Conservation (phyloP, 2,329 filamentous ascomycete species). For the Xylariales sp. region DNA sequence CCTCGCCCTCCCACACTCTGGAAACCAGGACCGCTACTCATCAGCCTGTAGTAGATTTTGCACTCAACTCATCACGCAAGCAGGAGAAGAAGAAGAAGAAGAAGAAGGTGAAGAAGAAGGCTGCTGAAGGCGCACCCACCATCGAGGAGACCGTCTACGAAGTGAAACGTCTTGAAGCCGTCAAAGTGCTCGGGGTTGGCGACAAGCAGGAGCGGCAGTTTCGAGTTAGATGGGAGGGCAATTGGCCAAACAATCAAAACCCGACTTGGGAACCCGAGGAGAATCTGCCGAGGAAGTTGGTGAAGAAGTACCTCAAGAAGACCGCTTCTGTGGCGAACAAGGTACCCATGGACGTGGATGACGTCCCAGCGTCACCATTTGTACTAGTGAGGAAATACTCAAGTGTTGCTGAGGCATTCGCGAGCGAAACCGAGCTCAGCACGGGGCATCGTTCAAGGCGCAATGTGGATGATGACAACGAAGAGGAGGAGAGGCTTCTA, state of each 20-base stretch:
- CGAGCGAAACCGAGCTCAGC: conserved; percentile 17
- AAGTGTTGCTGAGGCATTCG: conserved; percentile 30
- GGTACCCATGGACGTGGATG: not conserved
- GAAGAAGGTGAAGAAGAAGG: conserved; percentile 11
- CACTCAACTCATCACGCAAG: conserved; percentile 6
- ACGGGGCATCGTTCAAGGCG: not conserved
- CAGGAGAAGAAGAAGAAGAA: conserved; percentile 11
- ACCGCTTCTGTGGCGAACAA: conserved; percentile 17
- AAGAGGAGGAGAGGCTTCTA: conserved; percentile 7
- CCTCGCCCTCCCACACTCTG: not conserved
- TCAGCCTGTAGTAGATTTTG: not conserved
- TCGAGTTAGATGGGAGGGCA: conserved; percentile 50
- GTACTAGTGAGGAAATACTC: conserved; percentile 24
- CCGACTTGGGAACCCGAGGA: conserved; percentile 54
- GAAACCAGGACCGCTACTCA: not conserved
- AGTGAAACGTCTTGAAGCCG: conserved; percentile 40
- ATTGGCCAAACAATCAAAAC: conserved; percentile 53
- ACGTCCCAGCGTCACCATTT: conserved; percentile 19
- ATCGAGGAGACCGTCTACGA: conserved; percentile 30
- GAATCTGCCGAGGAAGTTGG: conserved; percentile 39
- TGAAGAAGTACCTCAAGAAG: conserved; percentile 36
- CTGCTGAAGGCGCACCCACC: conserved; percentile 18
- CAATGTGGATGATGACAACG: not conserved
- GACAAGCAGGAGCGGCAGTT: conserved; percentile 37
- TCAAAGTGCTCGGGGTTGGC: conserved; percentile 32